phyloP scores from a whole-genome alignment of 129 eudicot species.

The Escallonia rubra region DNA sequence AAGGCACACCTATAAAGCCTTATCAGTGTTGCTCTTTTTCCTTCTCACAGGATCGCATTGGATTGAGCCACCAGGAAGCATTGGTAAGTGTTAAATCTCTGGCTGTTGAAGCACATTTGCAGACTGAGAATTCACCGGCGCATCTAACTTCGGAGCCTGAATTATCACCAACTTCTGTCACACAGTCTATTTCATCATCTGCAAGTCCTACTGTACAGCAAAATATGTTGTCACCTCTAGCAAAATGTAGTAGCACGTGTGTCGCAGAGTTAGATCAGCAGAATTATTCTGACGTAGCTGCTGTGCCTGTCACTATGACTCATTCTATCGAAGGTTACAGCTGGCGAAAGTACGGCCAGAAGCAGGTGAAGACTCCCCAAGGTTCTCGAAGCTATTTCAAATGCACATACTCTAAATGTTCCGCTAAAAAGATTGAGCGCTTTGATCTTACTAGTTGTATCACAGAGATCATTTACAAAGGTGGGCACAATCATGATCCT shows the following conservation, averaged over 20 bases:
- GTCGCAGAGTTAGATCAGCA: constrained; percentile 20
- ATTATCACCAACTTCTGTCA: constrained; percentile 22
- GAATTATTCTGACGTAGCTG: constrained; percentile 15
- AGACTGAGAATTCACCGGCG: constrained; percentile 19
- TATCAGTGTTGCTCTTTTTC: too few species aligned
- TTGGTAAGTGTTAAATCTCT: constrained; percentile 38
- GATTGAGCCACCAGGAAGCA: constrained; percentile 48
- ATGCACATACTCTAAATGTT: constrained; percentile 63
- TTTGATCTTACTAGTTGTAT: constrained; percentile 39
- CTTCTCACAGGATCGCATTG: constrained; percentile 42
- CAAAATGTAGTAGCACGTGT: constrained; percentile 8
- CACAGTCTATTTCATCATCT: constrained; percentile 27
- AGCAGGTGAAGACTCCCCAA: constrained; percentile 70
- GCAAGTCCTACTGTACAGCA: constrained; percentile 34
- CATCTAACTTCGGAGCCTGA: constrained; percentile 30
- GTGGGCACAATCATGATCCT: constrained; percentile 80
- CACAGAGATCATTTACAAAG: constrained; percentile 55
- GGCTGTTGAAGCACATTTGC: constrained; percentile 37
- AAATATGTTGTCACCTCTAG: constrained; percentile 16
- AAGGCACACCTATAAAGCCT: too few species aligned
- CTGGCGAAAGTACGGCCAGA: constrained; percentile 91
- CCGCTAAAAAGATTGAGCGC: constrained; percentile 75
- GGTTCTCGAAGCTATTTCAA: constrained; percentile 79
- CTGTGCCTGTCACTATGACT: constrained; percentile 32
- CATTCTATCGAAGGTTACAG: constrained; percentile 56